phyloP scores from a whole-genome alignment of 805 yeast genomes.

The Lipomyces sp. region DNA sequence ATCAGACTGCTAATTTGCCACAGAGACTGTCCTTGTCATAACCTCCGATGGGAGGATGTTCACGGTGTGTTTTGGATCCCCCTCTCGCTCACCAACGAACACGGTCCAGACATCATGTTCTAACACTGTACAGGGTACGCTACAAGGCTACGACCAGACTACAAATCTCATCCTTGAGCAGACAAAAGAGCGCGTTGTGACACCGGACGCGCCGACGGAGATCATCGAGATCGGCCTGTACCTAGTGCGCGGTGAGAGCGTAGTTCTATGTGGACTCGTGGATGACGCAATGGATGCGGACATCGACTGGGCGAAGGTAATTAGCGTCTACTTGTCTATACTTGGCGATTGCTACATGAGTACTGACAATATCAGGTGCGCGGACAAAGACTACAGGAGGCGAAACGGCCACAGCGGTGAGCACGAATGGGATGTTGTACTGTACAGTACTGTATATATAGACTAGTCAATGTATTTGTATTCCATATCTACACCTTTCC shows the following conservation, averaged over 20 bases:
- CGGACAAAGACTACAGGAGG: constrained; percentile 16
- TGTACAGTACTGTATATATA: not conserved
- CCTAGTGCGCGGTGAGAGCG: constrained; percentile 32
- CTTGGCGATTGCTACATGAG: too few species aligned
- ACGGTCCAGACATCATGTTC: too few species aligned
- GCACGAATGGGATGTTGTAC: not conserved
- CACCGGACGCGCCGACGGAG: constrained; percentile 30
- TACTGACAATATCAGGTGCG: constrained; percentile 25
- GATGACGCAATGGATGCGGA: constrained; percentile 28
- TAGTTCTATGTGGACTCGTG: constrained; percentile 32
- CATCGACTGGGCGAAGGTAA: constrained; percentile 33
- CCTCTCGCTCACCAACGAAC: too few species aligned
- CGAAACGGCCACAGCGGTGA: constrained; percentile 6
- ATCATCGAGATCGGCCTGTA: constrained; percentile 30
- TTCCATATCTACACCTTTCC: constrained; percentile 53
- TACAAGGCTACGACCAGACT: constrained; percentile 33
- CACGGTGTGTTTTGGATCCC: constrained; percentile 24
- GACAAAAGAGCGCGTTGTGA: constrained; percentile 30
- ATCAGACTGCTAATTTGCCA: not conserved
- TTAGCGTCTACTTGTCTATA: too few species aligned
- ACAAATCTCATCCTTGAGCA: constrained; percentile 29
- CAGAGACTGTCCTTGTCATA: constrained; percentile 31
- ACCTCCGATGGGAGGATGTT: constrained; percentile 34
- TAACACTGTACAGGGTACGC: constrained; percentile 30
- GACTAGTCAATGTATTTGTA: not conserved